Evolutionary conservation across 2,329 filamentous ascomycete genomes (phyloP), one percentile per base, ranked within the genome.

Genomic region (Sordariomycetes sp.): DNA sequence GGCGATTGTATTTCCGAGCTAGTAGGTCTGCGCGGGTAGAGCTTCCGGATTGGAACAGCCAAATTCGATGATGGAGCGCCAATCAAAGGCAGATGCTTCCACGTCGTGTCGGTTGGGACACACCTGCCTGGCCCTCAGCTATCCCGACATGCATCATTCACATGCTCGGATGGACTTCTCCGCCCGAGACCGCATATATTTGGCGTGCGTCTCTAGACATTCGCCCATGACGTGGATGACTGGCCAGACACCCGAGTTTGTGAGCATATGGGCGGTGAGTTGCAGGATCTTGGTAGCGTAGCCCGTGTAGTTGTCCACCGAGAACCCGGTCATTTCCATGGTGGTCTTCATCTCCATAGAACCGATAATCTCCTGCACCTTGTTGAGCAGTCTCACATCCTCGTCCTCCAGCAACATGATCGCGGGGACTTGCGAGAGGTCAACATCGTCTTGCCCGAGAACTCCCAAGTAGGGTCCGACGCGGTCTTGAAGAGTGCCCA

Each of bases 351-450:
- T 76, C 68, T 96, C 89, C 10, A 89, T 84, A 60, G 82, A 86
- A 39, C 79, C 74, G 48, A 96, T 73, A 10, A 97, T 86, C 61
- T 89, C 86, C 62, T 87, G 81, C 25, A 96, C 84, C 72, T 95
- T 96, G 52, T 81, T 78, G 7, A 97, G 73, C 1, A 97, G 76
- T 69, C 92, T 92, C 62, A 87, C 80, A 62, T 99, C 92, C 66
- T 97, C 92, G 20, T 94, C 89, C 65, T 96, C 91, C 1, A 97
- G 77, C 3, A 96, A 79, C 82, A 96, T 90, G 58, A 95, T 87
- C 2, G 86, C 89, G 2, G 90, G 90, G 8, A 95, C 87, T 62
- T 91, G 85, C 0, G 78, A 76, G 55, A 89, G 78, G 64, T 96
- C 90, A 36, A 94, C 81, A 0, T 87, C 80, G 61, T 95, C 88